Conservation (phyloP, 108 stramenopile genomes). For the Nitzschia inconspicua region DNA sequence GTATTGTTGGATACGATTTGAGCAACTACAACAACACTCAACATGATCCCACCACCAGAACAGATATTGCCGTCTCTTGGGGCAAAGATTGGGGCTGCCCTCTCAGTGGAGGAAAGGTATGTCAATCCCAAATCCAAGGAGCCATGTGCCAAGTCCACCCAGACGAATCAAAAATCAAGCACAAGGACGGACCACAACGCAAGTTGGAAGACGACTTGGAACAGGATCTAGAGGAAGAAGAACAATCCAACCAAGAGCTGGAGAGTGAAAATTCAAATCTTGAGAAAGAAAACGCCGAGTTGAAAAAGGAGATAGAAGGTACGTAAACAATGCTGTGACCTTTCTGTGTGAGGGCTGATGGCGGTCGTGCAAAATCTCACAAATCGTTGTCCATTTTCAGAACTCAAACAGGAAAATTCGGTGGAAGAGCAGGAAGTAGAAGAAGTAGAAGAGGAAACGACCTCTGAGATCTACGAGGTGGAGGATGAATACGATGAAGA, state of each 20-base stretch:
- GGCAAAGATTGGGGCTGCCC: slow-evolving; percentile 50
- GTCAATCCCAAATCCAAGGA: slow-evolving; percentile 30
- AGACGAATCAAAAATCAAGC: slow-evolving; percentile 3
- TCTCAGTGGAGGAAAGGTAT: slow-evolving; percentile 18
- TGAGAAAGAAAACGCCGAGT: slow-evolving; percentile 36
- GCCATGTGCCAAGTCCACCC: slow-evolving; percentile 33
- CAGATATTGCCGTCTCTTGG: slow-evolving; percentile 41
- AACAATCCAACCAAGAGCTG: slow-evolving; percentile 15
- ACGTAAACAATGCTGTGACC: neutral
- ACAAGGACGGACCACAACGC: slow-evolving; percentile 3
- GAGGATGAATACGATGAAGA: slow-evolving; percentile 24
- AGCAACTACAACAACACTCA: slow-evolving; percentile 26
- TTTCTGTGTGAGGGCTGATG: neutral
- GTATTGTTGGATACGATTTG: slow-evolving; percentile 40
- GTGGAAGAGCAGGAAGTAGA: slow-evolving; percentile 21
- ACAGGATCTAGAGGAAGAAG: slow-evolving; percentile 24
- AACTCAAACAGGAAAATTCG: slow-evolving; percentile 28
- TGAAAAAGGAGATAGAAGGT: slow-evolving; percentile 36
- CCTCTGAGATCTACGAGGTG: slow-evolving; percentile 8
- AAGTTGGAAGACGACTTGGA: slow-evolving; percentile 8
- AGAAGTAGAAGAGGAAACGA: slow-evolving; percentile 21
- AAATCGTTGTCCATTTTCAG: slow-evolving; percentile 1
- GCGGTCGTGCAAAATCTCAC: no score
- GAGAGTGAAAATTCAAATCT: slow-evolving; percentile 19
- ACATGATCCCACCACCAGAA: slow-evolving; percentile 27